phyloP scores from a whole-genome alignment of 345 rosid genomes.

The Eucalyptus curtisii region DNA sequence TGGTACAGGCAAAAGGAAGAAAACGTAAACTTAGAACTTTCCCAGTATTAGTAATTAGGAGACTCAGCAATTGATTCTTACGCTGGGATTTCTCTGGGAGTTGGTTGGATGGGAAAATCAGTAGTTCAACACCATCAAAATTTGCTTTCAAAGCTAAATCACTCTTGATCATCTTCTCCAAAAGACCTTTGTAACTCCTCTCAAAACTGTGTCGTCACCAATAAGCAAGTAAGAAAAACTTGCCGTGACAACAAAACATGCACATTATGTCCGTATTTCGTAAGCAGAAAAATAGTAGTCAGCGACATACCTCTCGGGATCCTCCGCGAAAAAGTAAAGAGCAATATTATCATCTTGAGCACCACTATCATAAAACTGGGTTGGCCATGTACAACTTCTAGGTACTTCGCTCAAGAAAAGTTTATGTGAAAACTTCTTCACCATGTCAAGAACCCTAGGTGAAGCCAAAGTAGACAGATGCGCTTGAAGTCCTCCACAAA shows the following conservation, averaged over 20 bases:
- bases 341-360: slow-evolving; percentile 85
- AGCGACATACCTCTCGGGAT: slow-evolving; percentile 52
- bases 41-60: background rate
- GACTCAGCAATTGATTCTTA: slow-evolving; percentile 23
- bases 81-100: slow-evolving; percentile 84
- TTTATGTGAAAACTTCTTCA: slow-evolving; percentile 40
- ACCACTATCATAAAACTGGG: slow-evolving; percentile 60
- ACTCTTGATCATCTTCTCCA: slow-evolving; percentile 68
- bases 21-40: background rate
- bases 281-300: background rate
- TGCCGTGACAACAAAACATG: background rate
- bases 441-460: slow-evolving; percentile 59
- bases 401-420: slow-evolving; percentile 70
- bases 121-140: slow-evolving; percentile 61
- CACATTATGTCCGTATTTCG: background rate
- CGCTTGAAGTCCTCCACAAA: slow-evolving; percentile 77
- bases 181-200: slow-evolving; percentile 58
- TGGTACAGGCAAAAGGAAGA: background rate
- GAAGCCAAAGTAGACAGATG: slow-evolving; percentile 67
- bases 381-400: slow-evolving; percentile 73
- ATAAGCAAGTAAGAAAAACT: background rate
- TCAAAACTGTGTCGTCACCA: slow-evolving; percentile 49
- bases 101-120: slow-evolving; percentile 80
- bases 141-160: slow-evolving; percentile 85
- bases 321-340: slow-evolving; percentile 91